Evolutionary conservation across 1,139 yeast species (phyloP).

Genomic region (Geotrichum cucujoidarum): DNA sequence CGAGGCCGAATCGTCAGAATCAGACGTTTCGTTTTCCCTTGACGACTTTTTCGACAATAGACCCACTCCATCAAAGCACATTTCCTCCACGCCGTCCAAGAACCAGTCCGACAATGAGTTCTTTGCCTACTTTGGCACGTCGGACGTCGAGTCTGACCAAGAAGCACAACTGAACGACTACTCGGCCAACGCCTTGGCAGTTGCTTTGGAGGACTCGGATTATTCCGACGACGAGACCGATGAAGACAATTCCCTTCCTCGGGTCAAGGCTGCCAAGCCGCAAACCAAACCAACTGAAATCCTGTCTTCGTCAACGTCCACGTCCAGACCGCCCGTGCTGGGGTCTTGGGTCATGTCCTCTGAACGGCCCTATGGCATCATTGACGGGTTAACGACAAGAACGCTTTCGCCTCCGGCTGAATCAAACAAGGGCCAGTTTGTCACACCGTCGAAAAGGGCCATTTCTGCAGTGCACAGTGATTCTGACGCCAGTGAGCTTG

Average conservation of each 20-base stretch:
- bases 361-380: constrained; percentile 80
- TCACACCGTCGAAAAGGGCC: constrained; percentile 24
- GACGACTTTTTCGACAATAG: constrained; percentile 34
- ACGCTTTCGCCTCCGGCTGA: constrained; percentile 50
- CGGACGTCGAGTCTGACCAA: constrained; percentile 32
- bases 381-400: constrained; percentile 87
- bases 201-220: constrained; percentile 27
- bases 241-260: constrained; percentile 73
- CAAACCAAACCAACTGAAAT: constrained; percentile 81
- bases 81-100: constrained; percentile 14
- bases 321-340: constrained; percentile 82
- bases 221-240: constrained; percentile 81
- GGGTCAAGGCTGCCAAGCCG: constrained; percentile 49
- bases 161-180: constrained; percentile 1
- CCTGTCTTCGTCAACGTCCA: constrained; percentile 74
- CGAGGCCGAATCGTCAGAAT: constrained; percentile 32
- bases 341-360: constrained; percentile 89
- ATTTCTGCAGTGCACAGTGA: constrained; percentile 29
- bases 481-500: constrained; percentile 58
- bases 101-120: constrained; percentile 36
- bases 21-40: constrained; percentile 28
- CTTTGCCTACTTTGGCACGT: constrained; percentile 41
- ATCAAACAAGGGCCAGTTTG: constrained; percentile 18
- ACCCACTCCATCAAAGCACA: constrained; percentile 14
- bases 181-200: background rate